Evolutionary conservation across 176 grass and related monocot genomes (phyloP), one percentile per base, ranked within the genome.

Genomic region (Triticum timopheevii): DNA sequence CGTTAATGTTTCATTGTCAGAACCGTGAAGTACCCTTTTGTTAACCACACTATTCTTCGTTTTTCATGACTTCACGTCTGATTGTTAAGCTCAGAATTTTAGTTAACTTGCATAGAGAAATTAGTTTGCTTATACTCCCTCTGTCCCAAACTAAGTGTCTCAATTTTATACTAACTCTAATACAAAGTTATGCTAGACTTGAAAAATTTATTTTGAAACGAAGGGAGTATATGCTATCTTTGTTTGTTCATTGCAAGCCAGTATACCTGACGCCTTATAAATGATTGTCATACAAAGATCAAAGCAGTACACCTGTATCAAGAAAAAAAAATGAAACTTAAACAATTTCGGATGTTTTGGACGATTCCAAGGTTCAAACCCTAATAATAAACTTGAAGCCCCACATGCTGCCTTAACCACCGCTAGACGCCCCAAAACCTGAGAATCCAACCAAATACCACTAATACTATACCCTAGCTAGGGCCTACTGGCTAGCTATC

Each of bases 331-430:
- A 44, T 44, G 17, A 38, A 35, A 13, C 19, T 16, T 59, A 84
- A 40, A 31, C 20, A 69, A 39, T 76, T 75, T 68, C 20, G 33
- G 68, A 39, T 17, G 69, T 45, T 87, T 76, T 67, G 68, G 81
- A 76, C 68, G 30, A 45, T 30, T 49, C 42, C 13, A 22, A 67
- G 49, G 47, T 74, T 74, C 45, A 76, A 68, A 44, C 54, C 40
- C 17, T 40, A 73, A 50, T 59, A 76, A 76, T 76, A 52, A 76
- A 87, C 30, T 7, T 47, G 76, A 69, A 91, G 49, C 81, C 89
- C 81, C 85, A 87, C 89, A 80, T 76, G 85, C 63, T 30, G 27
- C 22, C 81, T 80, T 62, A 91, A 87, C 76, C 81, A 81, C 89
- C 47, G 50, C 68, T 76, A 39, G 28, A 80, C 19, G 59, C 68